A percentile compares a stretch with the other conserved stretches of the same genome.
Conservation (phyloP, 179 eudicot species). For the Patellifolia procumbens region DNA sequence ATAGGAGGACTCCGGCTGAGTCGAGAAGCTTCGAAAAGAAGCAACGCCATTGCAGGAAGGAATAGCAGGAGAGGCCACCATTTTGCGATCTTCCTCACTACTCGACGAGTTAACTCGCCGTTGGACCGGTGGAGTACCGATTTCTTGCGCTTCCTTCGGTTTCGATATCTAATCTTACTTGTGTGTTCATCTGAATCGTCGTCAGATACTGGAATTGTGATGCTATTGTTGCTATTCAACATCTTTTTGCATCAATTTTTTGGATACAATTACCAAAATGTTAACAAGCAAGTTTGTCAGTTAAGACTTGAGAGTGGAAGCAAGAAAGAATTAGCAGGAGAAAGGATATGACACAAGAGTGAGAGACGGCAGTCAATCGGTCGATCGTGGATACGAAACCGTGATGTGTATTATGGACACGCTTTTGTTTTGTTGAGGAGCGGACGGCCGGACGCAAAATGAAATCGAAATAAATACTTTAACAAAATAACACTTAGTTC, state of each 20-base stretch:
- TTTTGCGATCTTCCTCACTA: constrained; percentile 42
- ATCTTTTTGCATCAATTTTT: constrained; percentile 4
- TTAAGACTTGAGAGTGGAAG: no score
- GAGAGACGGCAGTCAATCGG: no score
- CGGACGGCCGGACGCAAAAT: no score
- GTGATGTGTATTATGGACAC: no score
- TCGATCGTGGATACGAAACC: no score
- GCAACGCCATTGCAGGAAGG: constrained; percentile 48
- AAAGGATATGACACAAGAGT: no score
- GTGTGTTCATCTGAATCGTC: constrained; percentile 59
- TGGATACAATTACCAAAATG: background rate
- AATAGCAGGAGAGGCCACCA: constrained; percentile 83
- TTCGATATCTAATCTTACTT: constrained; percentile 35
- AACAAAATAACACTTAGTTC: no score
- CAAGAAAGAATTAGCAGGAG: no score
- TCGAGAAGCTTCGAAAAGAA: constrained; percentile 65
- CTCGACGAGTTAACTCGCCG: constrained; percentile 40
- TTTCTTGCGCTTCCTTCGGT: constrained; percentile 67
- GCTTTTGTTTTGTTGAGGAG: no score
- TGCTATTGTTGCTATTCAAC: constrained; percentile 22
- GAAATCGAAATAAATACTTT: no score
- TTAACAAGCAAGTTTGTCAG: background rate
- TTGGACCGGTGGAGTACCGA: constrained; percentile 37
- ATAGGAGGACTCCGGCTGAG: constrained; percentile 33
- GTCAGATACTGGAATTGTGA: constrained; percentile 62